These are phyloP conservation scores for Claviceps pusilla DNA, from an alignment of 2,329 filamentous ascomycete genomes.

Conservation along the genomic window DNA sequence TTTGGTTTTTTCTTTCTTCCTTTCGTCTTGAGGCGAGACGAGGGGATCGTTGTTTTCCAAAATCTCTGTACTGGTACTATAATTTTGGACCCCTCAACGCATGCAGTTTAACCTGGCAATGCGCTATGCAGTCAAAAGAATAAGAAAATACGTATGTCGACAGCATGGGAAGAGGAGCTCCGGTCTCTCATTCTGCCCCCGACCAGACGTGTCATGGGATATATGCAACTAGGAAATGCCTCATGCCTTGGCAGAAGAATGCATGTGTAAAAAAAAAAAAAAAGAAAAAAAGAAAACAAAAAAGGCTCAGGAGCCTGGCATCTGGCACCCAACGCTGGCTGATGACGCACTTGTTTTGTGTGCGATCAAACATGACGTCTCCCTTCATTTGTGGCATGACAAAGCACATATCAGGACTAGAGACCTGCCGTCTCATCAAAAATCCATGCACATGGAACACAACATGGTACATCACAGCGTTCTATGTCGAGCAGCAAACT, in stretches of 20 bases:
- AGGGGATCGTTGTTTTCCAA: background rate
- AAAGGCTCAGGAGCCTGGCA: background rate
- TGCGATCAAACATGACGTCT: background rate
- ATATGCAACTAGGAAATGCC: too few species aligned
- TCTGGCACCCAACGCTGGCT: background rate
- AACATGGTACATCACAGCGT: background rate
- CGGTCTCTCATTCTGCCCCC: too few species aligned
- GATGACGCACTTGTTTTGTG: background rate
- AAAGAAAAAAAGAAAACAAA: background rate
- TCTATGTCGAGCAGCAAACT: background rate
- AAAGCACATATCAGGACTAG: background rate
- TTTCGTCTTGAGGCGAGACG: too few species aligned
- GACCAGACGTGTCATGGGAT: too few species aligned
- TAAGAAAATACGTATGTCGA: background rate
- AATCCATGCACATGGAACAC: background rate
- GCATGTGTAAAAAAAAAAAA: background rate
- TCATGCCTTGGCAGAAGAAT: too few species aligned
- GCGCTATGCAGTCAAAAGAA: background rate
- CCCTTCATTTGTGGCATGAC: background rate
- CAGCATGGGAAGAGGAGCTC: too few species aligned
- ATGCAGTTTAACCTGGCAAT: slow-evolving; percentile 6
- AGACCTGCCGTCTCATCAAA: background rate
- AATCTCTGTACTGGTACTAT: background rate
- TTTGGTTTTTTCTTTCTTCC: too few species aligned
- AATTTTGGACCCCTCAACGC: background rate